Conservation (phyloP, 2,329 filamentous ascomycete genomes). For the Cladobotryum mycophilum region DNA sequence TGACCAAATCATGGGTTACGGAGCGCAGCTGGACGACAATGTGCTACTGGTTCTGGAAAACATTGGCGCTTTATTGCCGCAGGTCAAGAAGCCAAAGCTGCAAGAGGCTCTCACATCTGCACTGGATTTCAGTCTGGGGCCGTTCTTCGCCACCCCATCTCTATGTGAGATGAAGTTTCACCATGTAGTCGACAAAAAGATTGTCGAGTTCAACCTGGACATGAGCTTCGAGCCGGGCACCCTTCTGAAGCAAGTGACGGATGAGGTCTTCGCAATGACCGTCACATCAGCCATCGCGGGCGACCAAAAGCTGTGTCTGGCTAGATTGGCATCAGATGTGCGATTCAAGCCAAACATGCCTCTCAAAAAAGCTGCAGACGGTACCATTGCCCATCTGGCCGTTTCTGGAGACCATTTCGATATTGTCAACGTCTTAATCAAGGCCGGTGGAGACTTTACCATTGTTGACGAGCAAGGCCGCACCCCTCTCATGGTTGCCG, state of each 20-base stretch:
- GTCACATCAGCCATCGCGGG: conserved; percentile 22
- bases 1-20: conserved; percentile 13
- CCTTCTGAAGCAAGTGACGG: conserved; percentile 10
- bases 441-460: conserved; percentile 22
- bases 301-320: conserved; percentile 17
- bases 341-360: conserved; percentile 25
- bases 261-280: conserved; percentile 16
- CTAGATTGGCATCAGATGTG: conserved; percentile 23
- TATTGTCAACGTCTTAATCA: conserved; percentile 23
- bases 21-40: conserved; percentile 13
- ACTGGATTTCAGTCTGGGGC: no score
- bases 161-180: no score
- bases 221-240: background rate
- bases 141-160: no score
- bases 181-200: no score
- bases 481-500: conserved; percentile 31
- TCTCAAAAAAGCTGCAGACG: conserved; percentile 5
- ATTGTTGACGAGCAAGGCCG: conserved; percentile 22
- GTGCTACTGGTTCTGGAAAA: conserved; percentile 14
- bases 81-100: no score
- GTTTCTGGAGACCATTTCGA: conserved; percentile 19
- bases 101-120: no score
- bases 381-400: conserved; percentile 28
- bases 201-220: background rate
- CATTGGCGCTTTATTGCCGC: no score